These are phyloP conservation scores for Ganoderma boninense DNA, from an alignment of 1,284 basidiomycete genomes.

Conservation along the genomic window DNA sequence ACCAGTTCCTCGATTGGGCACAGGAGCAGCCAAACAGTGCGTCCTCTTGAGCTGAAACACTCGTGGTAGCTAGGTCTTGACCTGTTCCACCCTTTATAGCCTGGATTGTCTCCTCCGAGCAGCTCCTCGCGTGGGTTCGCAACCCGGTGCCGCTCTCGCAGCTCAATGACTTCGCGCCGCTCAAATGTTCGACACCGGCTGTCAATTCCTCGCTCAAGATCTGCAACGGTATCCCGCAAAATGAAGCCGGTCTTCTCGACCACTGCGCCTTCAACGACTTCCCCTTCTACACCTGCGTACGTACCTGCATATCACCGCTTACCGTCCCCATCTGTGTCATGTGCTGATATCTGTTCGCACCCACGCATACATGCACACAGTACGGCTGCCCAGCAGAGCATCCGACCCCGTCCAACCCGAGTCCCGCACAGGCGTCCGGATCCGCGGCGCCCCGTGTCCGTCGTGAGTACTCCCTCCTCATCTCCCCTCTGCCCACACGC, in stretches of 20 bases:
- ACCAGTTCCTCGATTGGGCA: constrained; percentile 84
- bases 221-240: constrained; percentile 77
- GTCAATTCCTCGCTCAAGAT: constrained; percentile 63
- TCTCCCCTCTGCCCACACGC: neutral
- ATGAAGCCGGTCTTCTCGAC: constrained; percentile 65
- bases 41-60: constrained; percentile 16
- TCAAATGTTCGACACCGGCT: constrained; percentile 71
- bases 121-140: constrained; percentile 78
- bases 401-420: constrained; percentile 67
- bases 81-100: constrained; percentile 46
- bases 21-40: constrained; percentile 74
- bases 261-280: constrained; percentile 76
- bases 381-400: constrained; percentile 74
- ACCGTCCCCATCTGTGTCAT: neutral
- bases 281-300: constrained; percentile 80
- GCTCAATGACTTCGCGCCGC: constrained; percentile 57
- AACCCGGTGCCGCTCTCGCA: constrained; percentile 74
- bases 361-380: constrained; percentile 41
- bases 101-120: constrained; percentile 81
- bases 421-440: constrained; percentile 64
- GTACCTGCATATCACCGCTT: constrained; percentile 26
- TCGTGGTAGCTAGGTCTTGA: neutral
- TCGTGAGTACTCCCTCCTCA: constrained; percentile 47
- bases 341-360: neutral
- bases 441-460: constrained; percentile 59